These are phyloP conservation scores for Fusarium dimerum DNA, from an alignment of 2,329 filamentous ascomycete genomes.

Conservation along the genomic window DNA sequence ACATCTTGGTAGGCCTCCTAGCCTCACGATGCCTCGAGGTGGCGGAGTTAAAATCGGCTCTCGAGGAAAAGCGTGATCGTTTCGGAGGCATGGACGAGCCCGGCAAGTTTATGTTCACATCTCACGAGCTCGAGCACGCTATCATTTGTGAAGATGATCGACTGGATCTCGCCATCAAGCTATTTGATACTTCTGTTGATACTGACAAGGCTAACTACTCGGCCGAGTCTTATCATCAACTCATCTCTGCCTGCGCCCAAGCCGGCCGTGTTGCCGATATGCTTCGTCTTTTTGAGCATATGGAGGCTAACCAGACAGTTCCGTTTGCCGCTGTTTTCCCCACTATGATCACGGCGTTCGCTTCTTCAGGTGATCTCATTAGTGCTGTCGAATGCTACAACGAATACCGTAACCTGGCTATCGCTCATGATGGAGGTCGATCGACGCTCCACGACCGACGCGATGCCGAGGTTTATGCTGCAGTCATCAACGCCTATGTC, in stretches of 20 bases:
- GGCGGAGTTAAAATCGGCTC: conserved; percentile 65
- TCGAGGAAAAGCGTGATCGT: conserved; percentile 81
- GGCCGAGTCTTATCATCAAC: conserved; percentile 77
- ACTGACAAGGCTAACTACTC: conserved; percentile 68
- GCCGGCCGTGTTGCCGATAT: conserved; percentile 82
- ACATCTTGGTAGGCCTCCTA: conserved; percentile 81
- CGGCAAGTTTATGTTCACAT: conserved; percentile 85
- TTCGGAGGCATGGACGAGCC: conserved; percentile 84
- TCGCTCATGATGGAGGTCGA: conserved; percentile 76
- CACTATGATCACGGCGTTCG: conserved; percentile 93
- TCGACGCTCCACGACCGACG: conserved; percentile 68
- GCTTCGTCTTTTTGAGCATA: conserved; percentile 87
- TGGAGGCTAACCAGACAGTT: conserved; percentile 75
- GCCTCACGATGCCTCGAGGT: conserved; percentile 81
- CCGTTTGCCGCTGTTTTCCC: conserved; percentile 84
- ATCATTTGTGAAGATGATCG: conserved; percentile 87
- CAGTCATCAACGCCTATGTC: conserved; percentile 89
- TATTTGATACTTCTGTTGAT: conserved; percentile 76
- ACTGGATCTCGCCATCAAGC: conserved; percentile 77
- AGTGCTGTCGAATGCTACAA: conserved; percentile 95
- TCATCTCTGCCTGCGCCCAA: conserved; percentile 86
- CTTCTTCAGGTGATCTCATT: conserved; percentile 74
- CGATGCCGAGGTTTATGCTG: conserved; percentile 84
- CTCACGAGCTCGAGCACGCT: conserved; percentile 82
- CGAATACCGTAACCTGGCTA: conserved; percentile 87